These are phyloP conservation scores for Pestalotiopsis sp. DNA, from an alignment of 2,329 filamentous ascomycete genomes.

Conservation along the genomic window DNA sequence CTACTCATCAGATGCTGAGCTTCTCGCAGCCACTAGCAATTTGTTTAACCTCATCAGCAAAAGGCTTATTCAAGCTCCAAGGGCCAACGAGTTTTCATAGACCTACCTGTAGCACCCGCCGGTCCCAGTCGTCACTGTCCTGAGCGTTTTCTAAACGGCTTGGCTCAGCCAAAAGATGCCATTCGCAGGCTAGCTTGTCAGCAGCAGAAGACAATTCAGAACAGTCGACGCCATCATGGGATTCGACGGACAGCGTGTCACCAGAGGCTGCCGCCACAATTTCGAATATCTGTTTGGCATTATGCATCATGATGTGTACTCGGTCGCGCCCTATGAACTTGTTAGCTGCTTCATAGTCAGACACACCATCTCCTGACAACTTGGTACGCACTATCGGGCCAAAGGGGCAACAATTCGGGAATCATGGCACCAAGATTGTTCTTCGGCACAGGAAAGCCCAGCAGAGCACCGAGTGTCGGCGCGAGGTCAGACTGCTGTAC, in stretches of 20 bases:
- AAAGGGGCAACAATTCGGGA: slow-evolving; percentile 75
- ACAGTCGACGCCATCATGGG: slow-evolving; percentile 25
- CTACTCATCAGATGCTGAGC: slow-evolving; percentile 83
- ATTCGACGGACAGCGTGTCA: slow-evolving; percentile 42
- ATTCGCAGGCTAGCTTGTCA: slow-evolving; percentile 69
- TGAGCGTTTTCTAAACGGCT: neutral
- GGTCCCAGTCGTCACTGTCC: neutral
- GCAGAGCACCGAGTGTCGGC: slow-evolving; percentile 81
- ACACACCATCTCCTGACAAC: slow-evolving; percentile 17
- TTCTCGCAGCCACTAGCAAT: slow-evolving; percentile 62
- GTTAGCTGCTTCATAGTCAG: neutral
- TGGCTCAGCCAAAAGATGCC: slow-evolving; percentile 47
- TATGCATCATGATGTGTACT: slow-evolving; percentile 64
- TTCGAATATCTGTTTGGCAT: slow-evolving; percentile 77
- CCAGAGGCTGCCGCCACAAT: slow-evolving; percentile 77
- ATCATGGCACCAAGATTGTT: slow-evolving; percentile 93
- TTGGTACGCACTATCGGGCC: slow-evolving; percentile 60
- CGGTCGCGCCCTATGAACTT: slow-evolving; percentile 12
- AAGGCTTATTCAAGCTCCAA: neutral
- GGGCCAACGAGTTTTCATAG: neutral
- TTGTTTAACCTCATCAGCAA: slow-evolving; percentile 7
- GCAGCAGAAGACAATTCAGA: slow-evolving; percentile 46
- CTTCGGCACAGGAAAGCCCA: slow-evolving; percentile 84
- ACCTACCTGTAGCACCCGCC: neutral
- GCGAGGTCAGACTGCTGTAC: slow-evolving; percentile 96